Base-by-base conservation (phyloP, 2,329 filamentous ascomycete genomes). In the Cladosporium colombiae region DNA sequence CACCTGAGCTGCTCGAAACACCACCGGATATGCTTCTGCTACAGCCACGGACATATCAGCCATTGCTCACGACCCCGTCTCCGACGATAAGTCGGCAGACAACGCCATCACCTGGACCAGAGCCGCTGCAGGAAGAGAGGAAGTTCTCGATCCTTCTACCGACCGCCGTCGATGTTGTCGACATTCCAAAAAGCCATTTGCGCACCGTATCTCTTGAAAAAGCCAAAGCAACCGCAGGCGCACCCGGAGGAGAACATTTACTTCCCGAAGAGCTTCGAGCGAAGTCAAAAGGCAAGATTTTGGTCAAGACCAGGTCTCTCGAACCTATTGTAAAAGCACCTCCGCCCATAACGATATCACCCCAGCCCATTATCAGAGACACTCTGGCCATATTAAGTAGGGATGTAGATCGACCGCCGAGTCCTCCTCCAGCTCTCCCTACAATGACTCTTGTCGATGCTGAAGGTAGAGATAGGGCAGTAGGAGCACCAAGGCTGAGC, bases 181-280 rank as follows among this genome's bases (percentile, higher is more conserved):
- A 67, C 6, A 61, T 69, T 2, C 62, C 65, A 3, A 68, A 67
- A 55, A 68, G 61, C 64, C 66, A 69, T 13, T 49, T 68, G 5
- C 65, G 67, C 11, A 74, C 68, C 11, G 68, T 76, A 10, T 74
- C 74, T 5, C 64, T 75, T 5, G 69, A 71, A 44, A 68, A 74
- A 66, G 73, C 72, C 5, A 73, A 71, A 57, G 66, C 68, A 29
- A 58, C 68, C 6, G 53, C 70, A 25, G 62, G 72, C n/a, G 73
- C 71, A 14, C 72, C 72, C 13, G 73, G 73, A 14, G 70, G 70
- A 13, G 68, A 71, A 2, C 72, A 69, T 37, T 61, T 76, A 16
- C 68, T 76, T n/a, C 74, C 74, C 8, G 74, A 76, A 64, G 74
- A 76, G 64, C 64, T 74, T 7, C 70, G 72, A 25, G 73, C 72